These are phyloP conservation scores for Rauvolfia tetraphylla DNA, from an alignment of 257 asterid genomes.

Conservation along the genomic window DNA sequence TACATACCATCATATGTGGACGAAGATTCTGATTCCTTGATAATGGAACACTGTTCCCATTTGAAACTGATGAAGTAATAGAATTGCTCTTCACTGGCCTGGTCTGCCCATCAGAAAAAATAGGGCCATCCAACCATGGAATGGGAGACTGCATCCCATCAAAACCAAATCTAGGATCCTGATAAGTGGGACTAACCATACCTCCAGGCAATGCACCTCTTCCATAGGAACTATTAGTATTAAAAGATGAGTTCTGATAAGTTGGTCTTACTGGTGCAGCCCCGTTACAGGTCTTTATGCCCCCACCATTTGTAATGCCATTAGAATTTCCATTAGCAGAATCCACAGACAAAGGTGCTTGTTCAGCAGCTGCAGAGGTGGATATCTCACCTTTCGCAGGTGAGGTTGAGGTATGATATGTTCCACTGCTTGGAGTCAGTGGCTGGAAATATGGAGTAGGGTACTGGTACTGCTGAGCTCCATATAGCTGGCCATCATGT, in stretches of 20 bases:
- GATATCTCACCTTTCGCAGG: conserved; percentile 53
- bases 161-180: conserved; percentile 54
- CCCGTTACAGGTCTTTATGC: conserved; percentile 46
- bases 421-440: conserved; percentile 18
- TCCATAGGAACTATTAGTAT: conserved; percentile 29
- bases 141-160: conserved; percentile 51
- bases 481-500: conserved; percentile 35
- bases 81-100: conserved; percentile 28
- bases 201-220: conserved; percentile 38
- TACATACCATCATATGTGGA: conserved; percentile 29
- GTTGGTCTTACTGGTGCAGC: conserved; percentile 23
- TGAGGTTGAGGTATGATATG: conserved; percentile 20
- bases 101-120: conserved; percentile 52
- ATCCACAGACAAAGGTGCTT: conserved; percentile 46
- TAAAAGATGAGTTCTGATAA: conserved; percentile 21
- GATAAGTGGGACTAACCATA: conserved; percentile 39
- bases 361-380: conserved; percentile 44
- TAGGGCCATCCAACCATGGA: conserved; percentile 61
- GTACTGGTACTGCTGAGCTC: conserved; percentile 38
- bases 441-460: conserved; percentile 38
- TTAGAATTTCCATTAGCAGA: conserved; percentile 47
- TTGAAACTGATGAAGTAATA: conserved; percentile 23
- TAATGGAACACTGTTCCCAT: conserved; percentile 23
- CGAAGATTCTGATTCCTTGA: conserved; percentile 28
- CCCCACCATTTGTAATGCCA: conserved; percentile 31